Percentiles rank a stretch among this genome's conserved stretches.
phyloP scores from a whole-genome alignment of 1,139 yeast species.

The Meyerozyma elateridarum region DNA sequence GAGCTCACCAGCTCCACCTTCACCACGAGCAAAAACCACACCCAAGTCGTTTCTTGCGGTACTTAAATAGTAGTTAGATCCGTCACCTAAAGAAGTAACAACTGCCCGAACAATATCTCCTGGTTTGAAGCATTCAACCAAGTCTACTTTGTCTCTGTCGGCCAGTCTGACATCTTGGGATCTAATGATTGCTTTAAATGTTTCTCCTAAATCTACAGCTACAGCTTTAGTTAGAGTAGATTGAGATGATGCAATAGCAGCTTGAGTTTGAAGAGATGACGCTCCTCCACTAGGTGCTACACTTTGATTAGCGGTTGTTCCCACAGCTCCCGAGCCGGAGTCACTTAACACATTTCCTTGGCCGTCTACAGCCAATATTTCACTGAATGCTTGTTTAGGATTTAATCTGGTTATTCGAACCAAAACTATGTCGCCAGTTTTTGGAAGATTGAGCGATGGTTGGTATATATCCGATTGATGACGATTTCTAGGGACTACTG shows the following conservation, averaged over 20 bases:
- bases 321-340: conserved; percentile 64
- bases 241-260: conserved; percentile 44
- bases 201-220: conserved; percentile 77
- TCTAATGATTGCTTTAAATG: conserved; percentile 83
- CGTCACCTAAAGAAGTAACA: conserved; percentile 87
- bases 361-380: conserved; percentile 75
- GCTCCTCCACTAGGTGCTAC: conserved; percentile 51
- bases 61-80: conserved; percentile 79
- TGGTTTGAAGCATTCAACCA: conserved; percentile 76
- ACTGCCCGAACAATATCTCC: conserved; percentile 89
- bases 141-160: conserved; percentile 81
- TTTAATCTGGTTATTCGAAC: conserved; percentile 68
- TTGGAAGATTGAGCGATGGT: conserved; percentile 51
- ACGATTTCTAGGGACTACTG: conserved; percentile 13
- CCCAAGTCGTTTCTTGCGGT: conserved; percentile 93
- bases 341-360: conserved; percentile 56
- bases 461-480: too few relatives aligned
- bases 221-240: conserved; percentile 30
- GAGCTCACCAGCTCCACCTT: conserved; percentile 66
- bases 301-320: conserved; percentile 38
- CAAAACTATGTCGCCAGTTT: conserved; percentile 79
- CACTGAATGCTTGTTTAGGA: conserved; percentile 72
- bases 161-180: conserved; percentile 87
- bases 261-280: conserved; percentile 34
- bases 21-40: conserved; percentile 78